Conservation (phyloP, 129 eudicot species). For the Tanacetum coccineum region DNA sequence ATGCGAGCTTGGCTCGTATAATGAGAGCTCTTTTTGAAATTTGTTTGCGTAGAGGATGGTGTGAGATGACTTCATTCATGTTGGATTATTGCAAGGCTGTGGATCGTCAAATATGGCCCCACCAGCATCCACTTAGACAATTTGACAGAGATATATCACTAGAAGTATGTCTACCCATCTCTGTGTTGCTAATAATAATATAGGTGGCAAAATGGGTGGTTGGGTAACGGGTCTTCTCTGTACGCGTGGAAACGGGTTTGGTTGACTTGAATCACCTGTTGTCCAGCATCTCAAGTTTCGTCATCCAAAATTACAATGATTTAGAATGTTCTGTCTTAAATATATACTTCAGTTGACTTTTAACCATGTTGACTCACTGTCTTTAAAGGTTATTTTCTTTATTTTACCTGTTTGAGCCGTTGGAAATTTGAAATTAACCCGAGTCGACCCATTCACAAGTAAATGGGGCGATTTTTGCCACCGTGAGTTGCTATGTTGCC, state of each 20-base stretch:
- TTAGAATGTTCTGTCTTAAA: no score
- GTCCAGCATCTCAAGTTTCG: not conserved
- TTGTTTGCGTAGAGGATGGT: slow-evolving; percentile 97
- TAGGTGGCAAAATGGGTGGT: not conserved
- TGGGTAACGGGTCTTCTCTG: not conserved
- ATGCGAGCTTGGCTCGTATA: slow-evolving; percentile 96
- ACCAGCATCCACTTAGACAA: slow-evolving; percentile 95
- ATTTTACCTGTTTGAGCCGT: not conserved
- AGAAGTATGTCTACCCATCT: slow-evolving; percentile 49
- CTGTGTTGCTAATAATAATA: not conserved
- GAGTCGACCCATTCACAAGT: no score
- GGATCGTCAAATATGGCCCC: slow-evolving; percentile 98
- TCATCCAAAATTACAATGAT: no score
- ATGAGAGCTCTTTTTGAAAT: slow-evolving; percentile 94
- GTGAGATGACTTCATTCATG: slow-evolving; percentile 93
- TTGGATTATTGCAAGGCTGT: slow-evolving; percentile 98
- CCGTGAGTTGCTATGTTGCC: not conserved
- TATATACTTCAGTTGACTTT: not conserved
- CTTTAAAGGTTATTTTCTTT: not conserved
- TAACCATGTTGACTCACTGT: not conserved
- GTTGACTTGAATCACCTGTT: not conserved
- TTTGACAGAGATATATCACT: slow-evolving; percentile 77
- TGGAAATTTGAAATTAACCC: no score
- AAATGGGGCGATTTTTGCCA: not conserved
- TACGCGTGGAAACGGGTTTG: not conserved